phyloP scores from a whole-genome alignment of 1,284 basidiomycete genomes.

The Phlebopus sp. region DNA sequence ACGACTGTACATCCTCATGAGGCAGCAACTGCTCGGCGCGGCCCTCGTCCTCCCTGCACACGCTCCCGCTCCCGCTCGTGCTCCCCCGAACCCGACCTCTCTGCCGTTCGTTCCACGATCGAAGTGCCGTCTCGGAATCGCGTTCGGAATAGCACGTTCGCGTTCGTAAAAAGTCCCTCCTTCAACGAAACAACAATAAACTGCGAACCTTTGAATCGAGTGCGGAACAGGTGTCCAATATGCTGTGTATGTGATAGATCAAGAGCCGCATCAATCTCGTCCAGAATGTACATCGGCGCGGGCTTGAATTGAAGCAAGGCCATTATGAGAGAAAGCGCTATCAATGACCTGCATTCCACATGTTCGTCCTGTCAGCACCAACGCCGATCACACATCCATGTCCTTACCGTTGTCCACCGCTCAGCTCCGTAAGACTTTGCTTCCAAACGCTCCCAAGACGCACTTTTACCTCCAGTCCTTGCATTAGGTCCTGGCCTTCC shows the following conservation, averaged over 20 bases:
- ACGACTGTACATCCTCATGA: not conserved
- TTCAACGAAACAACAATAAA: constrained; percentile 98
- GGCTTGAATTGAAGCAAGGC: constrained; percentile 97
- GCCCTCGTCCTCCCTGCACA: constrained; percentile 21
- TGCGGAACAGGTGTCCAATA: constrained; percentile 94
- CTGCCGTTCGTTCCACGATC: constrained; percentile 78
- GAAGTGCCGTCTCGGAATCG: constrained; percentile 91
- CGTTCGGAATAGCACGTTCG: constrained; percentile 94
- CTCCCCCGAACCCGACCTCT: constrained; percentile 51
- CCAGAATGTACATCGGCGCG: constrained; percentile 99
- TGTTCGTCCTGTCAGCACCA: constrained; percentile 1
- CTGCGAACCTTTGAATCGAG: constrained; percentile 96
- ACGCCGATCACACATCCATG: not conserved
- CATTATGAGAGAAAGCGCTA: constrained; percentile 97
- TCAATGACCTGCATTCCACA: constrained; percentile 69
- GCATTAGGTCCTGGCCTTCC: constrained; percentile 89
- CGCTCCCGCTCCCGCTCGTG: constrained; percentile 26
- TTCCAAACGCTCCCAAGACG: constrained; percentile 96
- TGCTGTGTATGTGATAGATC: constrained; percentile 97
- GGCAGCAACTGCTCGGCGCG: constrained; percentile 14
- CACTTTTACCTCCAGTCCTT: constrained; percentile 97
- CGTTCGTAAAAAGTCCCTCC: constrained; percentile 97
- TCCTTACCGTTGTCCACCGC: constrained; percentile 91
- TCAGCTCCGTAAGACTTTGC: constrained; percentile 93
- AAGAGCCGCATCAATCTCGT: constrained; percentile 96